Percentiles rank a stretch among this genome's conserved stretches.
These are phyloP conservation scores for Nigrospora oryzae DNA, from an alignment of 2,329 filamentous ascomycete species.

Conservation along the genomic window DNA sequence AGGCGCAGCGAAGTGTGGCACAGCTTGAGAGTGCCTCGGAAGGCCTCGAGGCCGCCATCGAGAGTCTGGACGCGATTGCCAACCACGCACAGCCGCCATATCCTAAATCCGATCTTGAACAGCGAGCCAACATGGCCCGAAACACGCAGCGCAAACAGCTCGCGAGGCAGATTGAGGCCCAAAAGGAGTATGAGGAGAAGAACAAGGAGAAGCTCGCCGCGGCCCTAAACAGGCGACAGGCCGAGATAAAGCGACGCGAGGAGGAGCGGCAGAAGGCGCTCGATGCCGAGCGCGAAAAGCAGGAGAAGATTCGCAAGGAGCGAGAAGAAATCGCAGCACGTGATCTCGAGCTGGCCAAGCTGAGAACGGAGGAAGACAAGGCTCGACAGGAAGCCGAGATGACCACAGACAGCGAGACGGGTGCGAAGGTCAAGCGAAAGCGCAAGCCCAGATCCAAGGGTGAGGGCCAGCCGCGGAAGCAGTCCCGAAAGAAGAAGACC, in stretches of 20 bases:
- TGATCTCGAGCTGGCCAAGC: conserved; percentile 63
- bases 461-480: conserved; percentile 28
- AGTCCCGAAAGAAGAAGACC: conserved; percentile 52
- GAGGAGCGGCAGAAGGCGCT: conserved; percentile 62
- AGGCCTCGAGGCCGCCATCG: conserved; percentile 81
- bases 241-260: conserved; percentile 69
- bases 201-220: conserved; percentile 82
- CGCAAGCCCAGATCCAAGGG: conserved; percentile 43
- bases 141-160: conserved; percentile 93
- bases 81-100: conserved; percentile 67
- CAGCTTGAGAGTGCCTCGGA: conserved; percentile 74
- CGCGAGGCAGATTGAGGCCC: conserved; percentile 72
- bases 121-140: conserved; percentile 92
- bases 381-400: conserved; percentile 65
- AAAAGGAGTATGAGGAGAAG: conserved; percentile 86
- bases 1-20: conserved; percentile 66
- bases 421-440: conserved; percentile 73
- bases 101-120: conserved; percentile 81
- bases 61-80: conserved; percentile 56
- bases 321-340: conserved; percentile 71
- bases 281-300: conserved; percentile 63
- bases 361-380: conserved; percentile 63
- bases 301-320: conserved; percentile 79
- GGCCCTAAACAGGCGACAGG: conserved; percentile 71
- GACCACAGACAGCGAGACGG: conserved; percentile 75